Percentiles rank a stretch among this genome's conserved stretches.
Evolutionary conservation across 202 grass and related monocot genomes (phyloP).

Genomic region (Zizania palustris): DNA sequence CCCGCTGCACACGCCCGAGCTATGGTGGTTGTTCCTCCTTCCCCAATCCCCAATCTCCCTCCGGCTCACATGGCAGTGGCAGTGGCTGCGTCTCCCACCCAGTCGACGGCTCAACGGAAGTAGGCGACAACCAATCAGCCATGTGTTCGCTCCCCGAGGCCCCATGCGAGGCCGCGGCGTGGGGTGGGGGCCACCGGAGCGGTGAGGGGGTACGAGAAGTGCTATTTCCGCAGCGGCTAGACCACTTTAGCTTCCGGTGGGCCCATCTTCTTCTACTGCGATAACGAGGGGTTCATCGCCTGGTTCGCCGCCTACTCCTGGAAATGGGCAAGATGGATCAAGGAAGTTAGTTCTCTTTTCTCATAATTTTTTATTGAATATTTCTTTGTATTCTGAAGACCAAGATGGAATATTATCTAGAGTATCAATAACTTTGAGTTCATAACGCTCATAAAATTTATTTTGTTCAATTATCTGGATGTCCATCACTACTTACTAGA

Average conservation of each 20-base stretch:
- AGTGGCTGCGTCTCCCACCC: too few relatives aligned
- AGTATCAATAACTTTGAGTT: background rate
- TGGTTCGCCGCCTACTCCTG: slow-evolving; percentile 93
- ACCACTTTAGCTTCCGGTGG: slow-evolving; percentile 89
- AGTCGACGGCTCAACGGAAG: background rate
- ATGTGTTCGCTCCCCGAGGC: slow-evolving; percentile 44
- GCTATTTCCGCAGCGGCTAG: slow-evolving; percentile 79
- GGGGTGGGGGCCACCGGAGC: background rate
- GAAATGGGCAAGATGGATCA: too few relatives aligned
- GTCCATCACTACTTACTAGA: background rate
- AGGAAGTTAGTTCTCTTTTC: slow-evolving; percentile 65
- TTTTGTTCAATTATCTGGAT: slow-evolving; percentile 5
- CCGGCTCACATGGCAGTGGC: too few relatives aligned
- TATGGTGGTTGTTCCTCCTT: too few relatives aligned
- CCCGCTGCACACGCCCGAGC: too few relatives aligned
- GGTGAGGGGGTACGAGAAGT: slow-evolving; percentile 45
- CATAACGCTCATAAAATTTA: background rate
- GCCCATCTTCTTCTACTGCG: slow-evolving; percentile 97
- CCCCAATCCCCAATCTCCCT: too few relatives aligned
- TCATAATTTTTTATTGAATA: background rate
- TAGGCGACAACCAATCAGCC: background rate
- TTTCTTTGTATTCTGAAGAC: background rate
- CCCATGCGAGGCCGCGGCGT: slow-evolving; percentile 11
- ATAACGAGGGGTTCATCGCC: slow-evolving; percentile 92
- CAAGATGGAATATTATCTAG: background rate